Base-by-base conservation (phyloP, 208 protist species). In the Leishmania aethiopica region DNA sequence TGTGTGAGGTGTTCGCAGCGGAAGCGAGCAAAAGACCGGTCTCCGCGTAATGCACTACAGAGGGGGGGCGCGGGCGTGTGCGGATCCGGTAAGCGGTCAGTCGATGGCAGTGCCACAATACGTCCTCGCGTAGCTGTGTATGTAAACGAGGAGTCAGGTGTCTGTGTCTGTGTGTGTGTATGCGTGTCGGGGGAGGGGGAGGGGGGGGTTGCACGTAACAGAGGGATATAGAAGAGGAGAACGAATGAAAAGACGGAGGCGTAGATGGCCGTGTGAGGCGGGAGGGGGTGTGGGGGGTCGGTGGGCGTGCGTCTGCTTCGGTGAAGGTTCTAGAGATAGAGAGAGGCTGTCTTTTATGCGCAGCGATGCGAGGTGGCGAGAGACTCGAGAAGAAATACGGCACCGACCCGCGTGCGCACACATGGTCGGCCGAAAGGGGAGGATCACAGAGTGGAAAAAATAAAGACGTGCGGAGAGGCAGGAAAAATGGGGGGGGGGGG, bases 201-300 rank as follows among this genome's bases (percentile, higher is more conserved):
- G 42, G 8, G 45, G 59, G 59, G 59, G 28, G 59, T 42, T 8
- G 11, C 42, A 8, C 62, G 35, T 40, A 8, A 51, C 53, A 75
- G 22, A 64, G 67, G 57, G 71, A 77, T 28, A 57, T 57, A 22
- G 51, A n/a, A 47, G 17, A 77, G 35, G 67, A 77, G 49, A 45
- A 67, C 49, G n/a, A n/a, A 47, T 13, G 22, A 51, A 40, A 59
- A 70, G 32, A 70, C 19, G 37, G 75, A 47, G 40, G 45, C 42
- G 42, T 7, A 79, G 59, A 42, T 35, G 62, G 37, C 13, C 62
- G 62, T 69, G 62, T 69, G 62, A n/a, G 7, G 0, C 60, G 60
- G 28, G 8, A 11, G 45, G 45, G 1, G 10, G 51, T 22, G 51
- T 55, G 51, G 15, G 15, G 37, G 11, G 60, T 40, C 6, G 37